Percentiles rank a stretch among this genome's conserved stretches.
Conservation (phyloP, 176 grass and related monocot genomes). For the Carex scoparia region DNA sequence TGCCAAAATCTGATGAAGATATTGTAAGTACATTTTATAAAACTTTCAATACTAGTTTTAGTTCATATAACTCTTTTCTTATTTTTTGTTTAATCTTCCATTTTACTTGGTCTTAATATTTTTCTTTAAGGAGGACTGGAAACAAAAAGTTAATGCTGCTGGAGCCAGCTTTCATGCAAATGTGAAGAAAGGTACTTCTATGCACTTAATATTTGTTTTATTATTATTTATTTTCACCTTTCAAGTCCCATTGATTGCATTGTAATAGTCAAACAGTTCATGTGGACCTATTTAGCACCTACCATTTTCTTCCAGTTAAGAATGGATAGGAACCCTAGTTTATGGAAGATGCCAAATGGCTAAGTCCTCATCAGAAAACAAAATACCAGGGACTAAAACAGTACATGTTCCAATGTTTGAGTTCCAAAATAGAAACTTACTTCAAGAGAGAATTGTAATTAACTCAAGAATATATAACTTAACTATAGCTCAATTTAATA, state of each 20-base stretch:
- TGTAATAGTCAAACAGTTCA: not conserved
- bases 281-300: not conserved
- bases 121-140: conserved; percentile 61
- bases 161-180: conserved; percentile 60
- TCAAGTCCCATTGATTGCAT: not conserved
- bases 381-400: no score
- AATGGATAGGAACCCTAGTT: not conserved
- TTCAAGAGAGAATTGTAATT: not conserved
- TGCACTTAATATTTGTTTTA: not conserved
- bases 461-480: not conserved
- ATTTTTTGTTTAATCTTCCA: not conserved
- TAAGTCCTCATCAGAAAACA: no score
- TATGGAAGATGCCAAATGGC: not conserved
- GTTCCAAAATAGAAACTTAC: not conserved
- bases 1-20: conserved; percentile 50
- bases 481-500: not conserved
- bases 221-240: conserved; percentile 5
- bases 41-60: not conserved
- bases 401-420: no score
- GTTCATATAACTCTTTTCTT: not conserved
- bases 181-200: conserved; percentile 66
- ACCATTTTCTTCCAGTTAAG: not conserved
- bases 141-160: conserved; percentile 59
- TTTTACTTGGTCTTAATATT: not conserved
- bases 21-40: conserved; percentile 41